phyloP scores from a whole-genome alignment of 2,329 filamentous ascomycete genomes.

The Talaromyces pinophilus region DNA sequence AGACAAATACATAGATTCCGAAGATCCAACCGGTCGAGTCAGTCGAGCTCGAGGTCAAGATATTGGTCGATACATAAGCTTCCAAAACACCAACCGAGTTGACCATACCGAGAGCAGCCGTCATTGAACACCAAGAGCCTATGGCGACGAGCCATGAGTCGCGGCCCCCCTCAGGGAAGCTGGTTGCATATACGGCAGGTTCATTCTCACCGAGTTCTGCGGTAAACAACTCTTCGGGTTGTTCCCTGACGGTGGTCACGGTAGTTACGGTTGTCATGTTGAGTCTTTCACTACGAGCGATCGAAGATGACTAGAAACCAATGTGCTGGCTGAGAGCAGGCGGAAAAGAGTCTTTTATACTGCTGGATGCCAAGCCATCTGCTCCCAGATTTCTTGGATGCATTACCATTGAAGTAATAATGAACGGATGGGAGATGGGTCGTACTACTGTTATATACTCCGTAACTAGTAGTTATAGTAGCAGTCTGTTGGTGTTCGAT shows the following conservation, averaged over 20 bases:
- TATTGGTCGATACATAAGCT: slow-evolving; percentile 41
- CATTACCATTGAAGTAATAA: background rate
- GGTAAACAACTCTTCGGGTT: background rate
- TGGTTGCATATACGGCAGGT: slow-evolving; percentile 8
- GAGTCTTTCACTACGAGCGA: background rate
- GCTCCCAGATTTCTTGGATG: background rate
- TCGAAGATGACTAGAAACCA: background rate
- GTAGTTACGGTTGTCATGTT: background rate
- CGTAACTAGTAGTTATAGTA: background rate
- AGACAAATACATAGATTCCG: slow-evolving; percentile 43
- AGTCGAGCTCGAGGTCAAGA: slow-evolving; percentile 38
- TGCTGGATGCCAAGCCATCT: background rate
- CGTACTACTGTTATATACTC: background rate
- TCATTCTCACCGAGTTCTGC: slow-evolving; percentile 5
- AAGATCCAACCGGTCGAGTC: slow-evolving; percentile 47
- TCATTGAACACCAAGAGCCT: slow-evolving; percentile 45
- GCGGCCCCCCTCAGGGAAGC: slow-evolving; percentile 45
- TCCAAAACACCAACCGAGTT: slow-evolving; percentile 45
- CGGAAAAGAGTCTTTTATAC: background rate
- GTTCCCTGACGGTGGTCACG: background rate
- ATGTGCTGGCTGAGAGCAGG: background rate
- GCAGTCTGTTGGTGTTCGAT: background rate
- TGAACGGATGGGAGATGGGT: too few relatives aligned
- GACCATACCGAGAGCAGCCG: slow-evolving; percentile 44
- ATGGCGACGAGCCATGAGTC: slow-evolving; percentile 48